Conservation (phyloP, 2,329 filamentous ascomycete species). For the Aspergillus niger region DNA sequence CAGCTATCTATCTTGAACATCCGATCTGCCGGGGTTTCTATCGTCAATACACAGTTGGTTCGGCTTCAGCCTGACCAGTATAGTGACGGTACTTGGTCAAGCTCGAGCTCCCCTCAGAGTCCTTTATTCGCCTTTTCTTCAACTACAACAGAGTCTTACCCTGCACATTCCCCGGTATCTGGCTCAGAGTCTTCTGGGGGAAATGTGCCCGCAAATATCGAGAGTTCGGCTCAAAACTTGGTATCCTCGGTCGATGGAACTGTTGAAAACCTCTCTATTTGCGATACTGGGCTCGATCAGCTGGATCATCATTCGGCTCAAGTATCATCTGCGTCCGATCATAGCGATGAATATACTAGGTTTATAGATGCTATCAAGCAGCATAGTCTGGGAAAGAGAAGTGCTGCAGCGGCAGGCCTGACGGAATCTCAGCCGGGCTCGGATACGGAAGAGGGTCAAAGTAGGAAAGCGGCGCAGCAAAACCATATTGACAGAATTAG, state of each 20-base stretch:
- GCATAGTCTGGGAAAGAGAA: constrained; percentile 26
- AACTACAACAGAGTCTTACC: too few relatives aligned
- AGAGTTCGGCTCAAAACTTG: background rate
- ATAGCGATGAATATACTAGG: background rate
- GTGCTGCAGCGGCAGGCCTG: constrained; percentile 30
- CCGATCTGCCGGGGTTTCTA: constrained; percentile 12
- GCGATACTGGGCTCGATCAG: background rate
- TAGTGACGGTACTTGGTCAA: constrained; percentile 7
- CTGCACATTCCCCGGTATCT: too few relatives aligned
- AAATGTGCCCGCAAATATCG: background rate
- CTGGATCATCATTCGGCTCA: background rate
- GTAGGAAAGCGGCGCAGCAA: background rate
- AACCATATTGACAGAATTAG: background rate
- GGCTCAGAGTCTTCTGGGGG: too few relatives aligned
- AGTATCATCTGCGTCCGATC: too few relatives aligned
- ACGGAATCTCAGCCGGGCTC: constrained; percentile 25
- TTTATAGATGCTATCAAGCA: background rate
- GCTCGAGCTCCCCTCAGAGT: constrained; percentile 14
- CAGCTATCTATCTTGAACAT: constrained; percentile 26
- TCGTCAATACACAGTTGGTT: constrained; percentile 16
- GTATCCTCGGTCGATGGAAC: background rate
- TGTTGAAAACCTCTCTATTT: background rate
- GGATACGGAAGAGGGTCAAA: constrained; percentile 19
- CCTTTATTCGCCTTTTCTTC: constrained; percentile 23
- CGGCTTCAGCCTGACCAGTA: constrained; percentile 11